Evolutionary conservation across 2,329 filamentous ascomycete species (phyloP).

Genomic region (Pseudocercospora pini-densiflorae): DNA sequence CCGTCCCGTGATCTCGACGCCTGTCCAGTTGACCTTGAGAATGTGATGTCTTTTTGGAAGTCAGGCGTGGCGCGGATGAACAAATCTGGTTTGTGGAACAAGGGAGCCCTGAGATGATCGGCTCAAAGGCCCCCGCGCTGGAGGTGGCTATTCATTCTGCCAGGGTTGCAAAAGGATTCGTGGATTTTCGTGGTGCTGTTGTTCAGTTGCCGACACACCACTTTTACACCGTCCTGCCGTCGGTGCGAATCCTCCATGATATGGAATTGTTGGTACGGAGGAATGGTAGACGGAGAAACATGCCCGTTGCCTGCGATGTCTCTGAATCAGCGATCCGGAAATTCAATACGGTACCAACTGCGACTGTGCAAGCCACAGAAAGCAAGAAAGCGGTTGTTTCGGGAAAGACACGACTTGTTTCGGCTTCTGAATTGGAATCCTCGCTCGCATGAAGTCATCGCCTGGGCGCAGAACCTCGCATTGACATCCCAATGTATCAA

Average conservation of each 20-base stretch:
- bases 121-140: background rate
- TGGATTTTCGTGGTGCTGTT: conserved; percentile 1
- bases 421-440: background rate
- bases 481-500: background rate
- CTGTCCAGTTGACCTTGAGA: background rate
- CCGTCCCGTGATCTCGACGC: background rate
- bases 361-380: background rate
- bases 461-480: conserved; percentile 1
- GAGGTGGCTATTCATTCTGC: background rate
- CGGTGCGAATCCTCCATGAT: background rate
- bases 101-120: conserved; percentile 1
- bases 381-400: conserved; percentile 4
- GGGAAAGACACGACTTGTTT: background rate
- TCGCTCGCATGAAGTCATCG: conserved; percentile 5
- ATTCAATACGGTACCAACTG: background rate
- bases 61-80: background rate
- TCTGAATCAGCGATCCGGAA: conserved; percentile 1
- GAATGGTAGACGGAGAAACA: conserved; percentile 5
- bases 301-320: background rate
- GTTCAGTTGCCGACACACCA: conserved; percentile 5
- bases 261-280: background rate
- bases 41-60: background rate
- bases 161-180: background rate
- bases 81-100: conserved; percentile 6
- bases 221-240: background rate